A percentile compares a stretch with the other conserved stretches of the same genome.
Conservation (phyloP, 768 basidiomycete genomes). For the Leucocoprinus birnbaumii region DNA sequence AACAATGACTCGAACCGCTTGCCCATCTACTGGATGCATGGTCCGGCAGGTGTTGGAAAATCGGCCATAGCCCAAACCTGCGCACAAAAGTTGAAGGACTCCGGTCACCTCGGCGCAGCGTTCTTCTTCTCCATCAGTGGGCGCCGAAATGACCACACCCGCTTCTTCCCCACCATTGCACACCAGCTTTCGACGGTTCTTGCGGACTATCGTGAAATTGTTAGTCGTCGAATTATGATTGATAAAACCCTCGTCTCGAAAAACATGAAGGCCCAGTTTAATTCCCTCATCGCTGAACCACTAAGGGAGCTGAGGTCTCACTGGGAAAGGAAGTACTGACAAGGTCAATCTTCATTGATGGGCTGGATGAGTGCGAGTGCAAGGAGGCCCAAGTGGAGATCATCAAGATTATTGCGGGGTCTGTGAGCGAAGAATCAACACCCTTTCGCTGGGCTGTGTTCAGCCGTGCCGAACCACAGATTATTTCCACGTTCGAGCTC, state of each 20-base stretch:
- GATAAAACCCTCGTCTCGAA: neutral
- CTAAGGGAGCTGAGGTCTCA: neutral
- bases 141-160: neutral
- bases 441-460: slow-evolving; percentile 2
- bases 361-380: neutral
- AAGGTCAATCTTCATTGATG: neutral
- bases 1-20: too few species aligned
- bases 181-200: slow-evolving; percentile 2
- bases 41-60: slow-evolving; percentile 9
- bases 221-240: neutral
- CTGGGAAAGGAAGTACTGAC: neutral
- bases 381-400: neutral
- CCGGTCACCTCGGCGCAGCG: slow-evolving; percentile 1
- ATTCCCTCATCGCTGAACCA: neutral
- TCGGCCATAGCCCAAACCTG: slow-evolving; percentile 6
- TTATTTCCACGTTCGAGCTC: neutral
- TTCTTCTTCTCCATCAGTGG: slow-evolving; percentile 5
- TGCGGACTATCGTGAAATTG: neutral
- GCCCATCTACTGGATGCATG: neutral
- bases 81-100: neutral
- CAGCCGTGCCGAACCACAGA: neutral
- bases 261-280: neutral
- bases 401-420: slow-evolving; percentile 2
- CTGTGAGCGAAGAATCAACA: neutral
- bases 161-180: slow-evolving; percentile 7